Conservation (phyloP, 257 asterid genomes). For the Lycium barbarum region DNA sequence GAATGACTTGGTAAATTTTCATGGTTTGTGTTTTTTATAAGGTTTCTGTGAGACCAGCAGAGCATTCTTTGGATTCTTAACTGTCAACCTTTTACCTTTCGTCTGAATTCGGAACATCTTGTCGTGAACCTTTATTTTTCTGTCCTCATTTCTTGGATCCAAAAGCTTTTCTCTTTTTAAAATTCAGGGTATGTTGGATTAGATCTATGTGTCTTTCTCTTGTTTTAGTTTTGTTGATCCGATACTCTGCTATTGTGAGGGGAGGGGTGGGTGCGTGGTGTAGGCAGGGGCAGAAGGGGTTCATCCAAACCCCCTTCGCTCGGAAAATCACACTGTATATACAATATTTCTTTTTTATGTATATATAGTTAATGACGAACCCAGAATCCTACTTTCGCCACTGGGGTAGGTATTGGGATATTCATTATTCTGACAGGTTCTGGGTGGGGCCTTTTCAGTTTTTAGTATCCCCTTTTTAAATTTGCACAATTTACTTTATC, state of each 20-base stretch:
- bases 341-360: background rate
- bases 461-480: background rate
- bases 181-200: slow-evolving; percentile 36
- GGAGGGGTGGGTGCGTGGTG: background rate
- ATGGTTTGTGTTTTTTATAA: slow-evolving; percentile 28
- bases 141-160: background rate
- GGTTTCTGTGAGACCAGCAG: slow-evolving; percentile 39
- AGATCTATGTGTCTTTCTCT: slow-evolving; percentile 49
- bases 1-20: background rate
- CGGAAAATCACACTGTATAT: background rate
- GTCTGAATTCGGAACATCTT: background rate
- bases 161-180: background rate
- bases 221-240: slow-evolving; percentile 39
- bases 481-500: background rate
- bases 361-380: background rate
- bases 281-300: background rate
- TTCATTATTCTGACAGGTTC: slow-evolving; percentile 32
- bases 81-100: slow-evolving; percentile 1
- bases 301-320: background rate
- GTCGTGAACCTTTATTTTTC: background rate
- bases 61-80: background rate
- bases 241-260: background rate
- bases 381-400: background rate
- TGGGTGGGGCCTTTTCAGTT: slow-evolving; percentile 31
- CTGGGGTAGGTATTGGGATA: background rate